phyloP scores from a whole-genome alignment of 1,284 basidiomycete species.

The Cutaneotrichosporon arboriforme region DNA sequence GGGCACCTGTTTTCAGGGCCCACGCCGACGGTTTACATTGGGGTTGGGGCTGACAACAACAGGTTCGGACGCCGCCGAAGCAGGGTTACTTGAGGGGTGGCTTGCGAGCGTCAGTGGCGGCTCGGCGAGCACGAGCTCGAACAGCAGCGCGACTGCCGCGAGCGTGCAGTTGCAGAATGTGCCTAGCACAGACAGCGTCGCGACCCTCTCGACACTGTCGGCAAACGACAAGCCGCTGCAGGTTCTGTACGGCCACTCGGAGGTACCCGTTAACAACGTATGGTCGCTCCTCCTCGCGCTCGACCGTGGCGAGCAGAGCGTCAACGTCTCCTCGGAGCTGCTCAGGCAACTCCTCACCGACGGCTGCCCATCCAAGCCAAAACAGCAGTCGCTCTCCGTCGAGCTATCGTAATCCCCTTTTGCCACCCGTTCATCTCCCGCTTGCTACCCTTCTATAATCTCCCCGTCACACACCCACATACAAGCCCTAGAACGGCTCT shows the following conservation, averaged over 20 bases:
- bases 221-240: neutral
- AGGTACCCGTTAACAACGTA: constrained; percentile 5
- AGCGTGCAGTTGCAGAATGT: neutral
- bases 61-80: neutral
- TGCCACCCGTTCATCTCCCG: neutral
- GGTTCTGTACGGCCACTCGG: constrained; percentile 4
- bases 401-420: neutral
- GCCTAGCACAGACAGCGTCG: neutral
- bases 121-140: neutral
- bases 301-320: constrained; percentile 12
- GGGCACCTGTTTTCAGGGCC: too few species aligned
- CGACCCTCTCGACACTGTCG: neutral
- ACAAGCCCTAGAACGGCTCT: too few species aligned
- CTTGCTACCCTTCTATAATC: neutral
- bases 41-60: neutral
- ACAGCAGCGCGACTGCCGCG: neutral
- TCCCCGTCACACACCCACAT: neutral
- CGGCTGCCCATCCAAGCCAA: neutral
- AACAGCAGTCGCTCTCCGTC: neutral
- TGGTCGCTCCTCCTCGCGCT: constrained; percentile 14
- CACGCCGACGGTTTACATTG: too few species aligned
- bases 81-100: constrained; percentile 1
- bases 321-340: constrained; percentile 11
- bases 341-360: constrained; percentile 11
- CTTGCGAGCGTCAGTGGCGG: neutral